Evolutionary conservation across 2,329 filamentous ascomycete species (phyloP), one percentile per base, ranked within the genome.

Genomic region (Hypoxylon sp.): DNA sequence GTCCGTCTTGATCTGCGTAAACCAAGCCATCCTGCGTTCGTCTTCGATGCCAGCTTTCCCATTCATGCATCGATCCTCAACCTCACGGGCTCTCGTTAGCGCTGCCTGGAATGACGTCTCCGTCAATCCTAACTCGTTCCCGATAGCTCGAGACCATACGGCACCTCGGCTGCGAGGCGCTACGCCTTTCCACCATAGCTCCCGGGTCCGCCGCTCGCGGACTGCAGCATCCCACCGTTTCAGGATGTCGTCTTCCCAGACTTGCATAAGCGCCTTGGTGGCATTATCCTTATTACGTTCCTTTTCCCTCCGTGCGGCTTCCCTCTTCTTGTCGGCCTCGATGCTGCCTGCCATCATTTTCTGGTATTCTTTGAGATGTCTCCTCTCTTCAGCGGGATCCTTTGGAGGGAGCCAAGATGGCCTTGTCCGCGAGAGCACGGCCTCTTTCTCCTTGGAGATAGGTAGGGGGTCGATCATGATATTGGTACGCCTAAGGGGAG

Each of bases 331-430:
- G 32, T 91, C 89, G 0, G 87, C 86, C 74, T 88, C 87, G 56
- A 83, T 79, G 72, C 88, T 89, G 48, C 82, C 83, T 0, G 84
- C 85, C 91, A 95, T 93, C 91, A 96, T 94, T 78, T 87, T 89
- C 80, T 94, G 91, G 77, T 94, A 96, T 77, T 96, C 90, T 75
- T 88, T 94, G 72, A 99, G 78, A 79, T 99, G 96, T 72, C 91
- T 91, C 78, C 89, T 92, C 82, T 99, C 96, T 79, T 99, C 96
- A 59, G 92, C 92, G 1, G 93, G 94, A 72, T 96, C 90, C 80
- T 96, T 96, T 0, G 93, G 93, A 0, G 93, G 93, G 2, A 96
- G 83, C 93, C 93, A 96, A 1, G 92, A 94, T 0, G 93, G 93
- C 39, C 93, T 86, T 1, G 93, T 96, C 17, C 93, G 86, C 24